Conservation (phyloP, 2,329 filamentous ascomycete species). For the Ophiocordyceps camponoti-leonardi region DNA sequence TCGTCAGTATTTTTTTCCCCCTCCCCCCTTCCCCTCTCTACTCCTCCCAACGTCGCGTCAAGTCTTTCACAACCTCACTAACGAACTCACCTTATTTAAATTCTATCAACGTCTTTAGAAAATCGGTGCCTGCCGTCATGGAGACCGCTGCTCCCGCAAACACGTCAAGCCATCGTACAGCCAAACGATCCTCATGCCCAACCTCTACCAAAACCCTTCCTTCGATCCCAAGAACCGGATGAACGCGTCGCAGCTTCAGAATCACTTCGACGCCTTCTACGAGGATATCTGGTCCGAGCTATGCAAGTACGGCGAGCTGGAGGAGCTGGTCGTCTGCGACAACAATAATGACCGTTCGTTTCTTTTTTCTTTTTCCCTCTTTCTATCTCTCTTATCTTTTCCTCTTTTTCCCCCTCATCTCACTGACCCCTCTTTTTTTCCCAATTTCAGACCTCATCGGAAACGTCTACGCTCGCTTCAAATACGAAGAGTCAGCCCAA, state of each 20-base stretch:
- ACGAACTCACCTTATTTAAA: background rate
- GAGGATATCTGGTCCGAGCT: slow-evolving; percentile 99
- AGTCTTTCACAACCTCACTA: background rate
- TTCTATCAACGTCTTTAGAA: no score
- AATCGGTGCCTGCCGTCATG: slow-evolving; percentile 96
- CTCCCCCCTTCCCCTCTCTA: background rate
- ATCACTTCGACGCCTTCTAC: slow-evolving; percentile 99
- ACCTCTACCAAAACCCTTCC: slow-evolving; percentile 97
- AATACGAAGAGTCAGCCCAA: slow-evolving; percentile 95
- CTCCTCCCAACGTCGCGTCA: no score
- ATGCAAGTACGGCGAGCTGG: slow-evolving; percentile 94
- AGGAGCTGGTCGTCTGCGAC: slow-evolving; percentile 96
- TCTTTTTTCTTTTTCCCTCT: background rate
- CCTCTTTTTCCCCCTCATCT: slow-evolving; percentile 3
- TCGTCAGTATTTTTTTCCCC: slow-evolving; percentile 14
- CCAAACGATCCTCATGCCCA: slow-evolving; percentile 94
- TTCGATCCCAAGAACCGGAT: slow-evolving; percentile 96
- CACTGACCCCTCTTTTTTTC: slow-evolving; percentile 3
- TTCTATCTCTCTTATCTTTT: no score
- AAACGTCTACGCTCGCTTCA: slow-evolving; percentile 98
- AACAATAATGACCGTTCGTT: slow-evolving; percentile 93
- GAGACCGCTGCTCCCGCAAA: slow-evolving; percentile 93
- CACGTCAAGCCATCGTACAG: slow-evolving; percentile 98
- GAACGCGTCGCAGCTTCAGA: slow-evolving; percentile 89
- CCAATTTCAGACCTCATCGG: slow-evolving; percentile 65